Base-by-base conservation (phyloP, 106 monocot genomes). In the Dendrobium huoshanense region DNA sequence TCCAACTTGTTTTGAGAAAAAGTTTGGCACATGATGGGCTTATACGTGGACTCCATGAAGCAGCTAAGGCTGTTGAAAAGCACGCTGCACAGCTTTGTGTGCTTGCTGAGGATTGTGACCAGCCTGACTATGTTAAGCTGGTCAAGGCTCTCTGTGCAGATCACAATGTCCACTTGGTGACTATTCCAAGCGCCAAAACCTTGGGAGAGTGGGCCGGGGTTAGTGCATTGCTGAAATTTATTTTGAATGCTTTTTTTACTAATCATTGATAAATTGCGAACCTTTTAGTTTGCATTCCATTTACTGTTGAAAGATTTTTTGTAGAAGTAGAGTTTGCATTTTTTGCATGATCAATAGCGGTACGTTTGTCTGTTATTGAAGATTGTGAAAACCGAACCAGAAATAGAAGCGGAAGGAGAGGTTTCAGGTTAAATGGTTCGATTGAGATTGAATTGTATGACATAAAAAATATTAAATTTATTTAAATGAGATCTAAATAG, bases 91-190 rank as follows among this genome's bases (percentile, higher is more conserved):
- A 91, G 74, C 85, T 94, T 4, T 94, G 94, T 51, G 70, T 94
- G 17, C 83, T 94, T 67, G 94, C 94, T 7, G 94, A 94, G 85
- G 91, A 89, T 64, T 94, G 94, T 42, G 83, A 94, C 83, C 94
- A 94, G 47, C 89, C 94, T 42, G 94, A 94, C 73, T 94, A 94
- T 80, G 88, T 79, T 5, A 79, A 79, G 65, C 43, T 79, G 13
- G 24, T 64, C 41, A 79, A 79, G 65, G 79, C 79, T 43, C 79
- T 79, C 45, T 79, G 79, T 65, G 79, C 42, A n/a, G 79, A 79
- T 79, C 79, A 79, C 59, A 64, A 78, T 24, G 78, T 79, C 15
- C 59, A 79, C 44, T 79, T 79, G 79, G 79, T 79, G 18, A 79
- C 79, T 45, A 37, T 79, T 65, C 79, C 79, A 24, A 65, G 42